These are phyloP conservation scores for Suhomyces faveliae DNA, from an alignment of 805 yeast genomes.

Conservation along the genomic window DNA sequence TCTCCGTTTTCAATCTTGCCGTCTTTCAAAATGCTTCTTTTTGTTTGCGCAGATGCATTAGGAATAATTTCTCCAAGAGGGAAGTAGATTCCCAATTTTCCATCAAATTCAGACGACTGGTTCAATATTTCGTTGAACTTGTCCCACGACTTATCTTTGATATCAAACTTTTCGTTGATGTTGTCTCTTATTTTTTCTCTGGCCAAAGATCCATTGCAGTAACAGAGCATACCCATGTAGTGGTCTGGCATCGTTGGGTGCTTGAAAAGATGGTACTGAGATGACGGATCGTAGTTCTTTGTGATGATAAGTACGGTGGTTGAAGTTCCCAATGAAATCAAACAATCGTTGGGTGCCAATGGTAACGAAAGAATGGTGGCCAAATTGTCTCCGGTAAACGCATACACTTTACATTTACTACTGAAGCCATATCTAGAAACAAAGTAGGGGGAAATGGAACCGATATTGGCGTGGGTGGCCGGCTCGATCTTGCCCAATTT, in stretches of 20 bases:
- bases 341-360: constrained; percentile 67
- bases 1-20: constrained; percentile 24
- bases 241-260: constrained; percentile 78
- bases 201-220: constrained; percentile 87
- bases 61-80: constrained; percentile 93
- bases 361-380: constrained; percentile 87
- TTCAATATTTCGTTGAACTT: constrained; percentile 57
- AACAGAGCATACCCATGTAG: constrained; percentile 94
- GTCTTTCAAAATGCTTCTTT: constrained; percentile 46
- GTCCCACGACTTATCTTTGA: constrained; percentile 50
- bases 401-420: constrained; percentile 55
- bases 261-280: constrained; percentile 79
- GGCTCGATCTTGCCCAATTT: constrained; percentile 57
- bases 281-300: constrained; percentile 70
- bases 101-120: constrained; percentile 30
- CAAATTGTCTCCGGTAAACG: constrained; percentile 89
- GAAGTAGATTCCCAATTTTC: constrained; percentile 73
- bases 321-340: constrained; percentile 87
- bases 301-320: constrained; percentile 85
- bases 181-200: constrained; percentile 72
- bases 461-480: constrained; percentile 49
- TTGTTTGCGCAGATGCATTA: constrained; percentile 63
- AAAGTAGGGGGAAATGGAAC: constrained; percentile 59
- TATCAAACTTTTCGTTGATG: constrained; percentile 46
- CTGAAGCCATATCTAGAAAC: constrained; percentile 62